Conservation (phyloP, 2,329 filamentous ascomycete genomes). For the Verticillium nubilum region DNA sequence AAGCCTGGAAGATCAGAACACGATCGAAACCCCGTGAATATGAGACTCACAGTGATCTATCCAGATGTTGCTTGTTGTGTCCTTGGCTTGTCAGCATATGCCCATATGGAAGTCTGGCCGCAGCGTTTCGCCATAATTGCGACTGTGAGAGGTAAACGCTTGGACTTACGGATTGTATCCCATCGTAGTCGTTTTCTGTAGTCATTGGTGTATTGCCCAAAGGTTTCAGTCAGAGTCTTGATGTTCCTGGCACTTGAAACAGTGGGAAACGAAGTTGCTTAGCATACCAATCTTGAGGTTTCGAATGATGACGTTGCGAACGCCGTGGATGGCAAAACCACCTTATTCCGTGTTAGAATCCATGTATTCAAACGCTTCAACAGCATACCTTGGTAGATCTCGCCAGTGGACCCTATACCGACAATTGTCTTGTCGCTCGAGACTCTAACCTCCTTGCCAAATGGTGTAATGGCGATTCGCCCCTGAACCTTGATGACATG, state of each 20-base stretch:
- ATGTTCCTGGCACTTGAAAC: too few relatives aligned
- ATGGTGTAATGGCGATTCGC: constrained; percentile 14
- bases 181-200: constrained; percentile 5
- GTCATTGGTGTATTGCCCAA: not conserved
- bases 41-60: constrained; percentile 10
- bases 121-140: too few relatives aligned
- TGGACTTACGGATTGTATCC: constrained; percentile 3
- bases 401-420: constrained; percentile 9
- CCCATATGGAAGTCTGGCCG: too few relatives aligned
- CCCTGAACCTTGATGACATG: constrained; percentile 18
- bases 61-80: constrained; percentile 13
- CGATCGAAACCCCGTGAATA: too few relatives aligned
- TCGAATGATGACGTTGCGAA: constrained; percentile 13
- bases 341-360: not conserved
- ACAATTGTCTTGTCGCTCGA: constrained; percentile 16
- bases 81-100: not conserved
- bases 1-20: not conserved
- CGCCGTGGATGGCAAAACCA: constrained; percentile 9
- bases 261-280: too few relatives aligned
- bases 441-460: constrained; percentile 15
- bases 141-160: too few relatives aligned
- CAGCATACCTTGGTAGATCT: constrained; percentile 5
- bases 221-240: too few relatives aligned
- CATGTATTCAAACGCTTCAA: not conserved
- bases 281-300: constrained; percentile 12